Percentiles rank a stretch among this genome's conserved stretches.
Evolutionary conservation across 2,329 filamentous ascomycete genomes (phyloP).

Genomic region (Ambrosiella cleistominuta): DNA sequence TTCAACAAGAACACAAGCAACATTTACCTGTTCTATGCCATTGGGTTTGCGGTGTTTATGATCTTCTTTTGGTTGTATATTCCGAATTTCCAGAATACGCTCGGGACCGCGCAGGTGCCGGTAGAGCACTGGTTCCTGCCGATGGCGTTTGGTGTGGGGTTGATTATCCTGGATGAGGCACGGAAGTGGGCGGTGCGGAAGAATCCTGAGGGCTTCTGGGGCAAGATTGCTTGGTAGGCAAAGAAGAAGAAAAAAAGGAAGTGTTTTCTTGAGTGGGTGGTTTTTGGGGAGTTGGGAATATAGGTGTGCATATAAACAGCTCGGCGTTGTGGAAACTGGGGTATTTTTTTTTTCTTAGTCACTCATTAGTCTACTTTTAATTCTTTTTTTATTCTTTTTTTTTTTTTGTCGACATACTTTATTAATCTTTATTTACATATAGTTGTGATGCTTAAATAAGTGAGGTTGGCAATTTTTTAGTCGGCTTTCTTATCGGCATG

Average conservation of each 20-base stretch:
- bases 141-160: conserved; percentile 42
- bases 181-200: conserved; percentile 45
- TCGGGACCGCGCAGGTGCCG: conserved; percentile 43
- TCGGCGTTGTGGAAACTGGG: background rate
- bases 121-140: conserved; percentile 64
- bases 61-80: conserved; percentile 91
- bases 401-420: background rate
- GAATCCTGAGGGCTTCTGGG: conserved; percentile 39
- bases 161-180: conserved; percentile 38
- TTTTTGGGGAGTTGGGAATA: background rate
- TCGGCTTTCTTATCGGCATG: background rate
- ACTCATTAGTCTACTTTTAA: background rate
- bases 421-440: background rate
- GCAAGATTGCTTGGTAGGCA: conserved; percentile 38
- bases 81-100: conserved; percentile 63
- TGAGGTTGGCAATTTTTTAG: background rate
- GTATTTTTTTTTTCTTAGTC: background rate
- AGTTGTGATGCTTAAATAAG: background rate
- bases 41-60: conserved; percentile 76
- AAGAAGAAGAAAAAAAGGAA: background rate
- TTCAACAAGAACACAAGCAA: conserved; percentile 61
- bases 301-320: conserved; percentile 1
- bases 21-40: conserved; percentile 94
- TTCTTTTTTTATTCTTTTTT: background rate
- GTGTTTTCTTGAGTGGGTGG: background rate